Evolutionary conservation across 83 land plant genomes (phyloP).

Genomic region (Isoetes engelmannii): DNA sequence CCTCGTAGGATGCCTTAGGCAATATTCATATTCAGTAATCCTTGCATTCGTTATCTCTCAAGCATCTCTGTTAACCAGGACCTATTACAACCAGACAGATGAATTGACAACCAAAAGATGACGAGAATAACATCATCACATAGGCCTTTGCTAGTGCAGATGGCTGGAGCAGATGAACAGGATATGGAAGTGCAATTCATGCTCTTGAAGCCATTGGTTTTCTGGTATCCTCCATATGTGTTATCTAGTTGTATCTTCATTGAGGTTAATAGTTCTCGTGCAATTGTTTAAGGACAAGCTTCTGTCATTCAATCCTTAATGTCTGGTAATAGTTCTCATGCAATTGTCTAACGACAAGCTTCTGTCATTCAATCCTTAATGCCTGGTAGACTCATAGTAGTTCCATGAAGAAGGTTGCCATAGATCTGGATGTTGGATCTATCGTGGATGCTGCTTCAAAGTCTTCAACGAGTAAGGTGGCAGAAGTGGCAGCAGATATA

Average conservation of each 20-base stretch:
- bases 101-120: too few species aligned
- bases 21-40: too few species aligned
- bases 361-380: neutral
- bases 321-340: too few species aligned
- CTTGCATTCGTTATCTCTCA: too few species aligned
- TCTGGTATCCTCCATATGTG: slow-evolving; percentile 54
- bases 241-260: neutral
- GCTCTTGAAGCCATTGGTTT: slow-evolving; percentile 86
- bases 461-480: slow-evolving; percentile 57
- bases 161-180: slow-evolving; percentile 62
- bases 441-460: slow-evolving; percentile 56
- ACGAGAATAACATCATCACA: too few species aligned
- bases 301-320: too few species aligned
- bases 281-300: too few species aligned
- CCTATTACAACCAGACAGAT: too few species aligned
- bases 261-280: too few species aligned
- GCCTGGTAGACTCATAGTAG: slow-evolving; percentile 65
- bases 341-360: too few species aligned
- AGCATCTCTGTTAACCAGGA: too few species aligned
- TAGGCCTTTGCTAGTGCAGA: slow-evolving; percentile 33
- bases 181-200: slow-evolving; percentile 72
- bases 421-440: slow-evolving; percentile 67
- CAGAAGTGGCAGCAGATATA: slow-evolving; percentile 82
- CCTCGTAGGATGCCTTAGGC: too few species aligned
- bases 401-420: slow-evolving; percentile 58